These are phyloP conservation scores for Carpinus fangiana DNA, from an alignment of 306 rosid genomes.

Conservation along the genomic window DNA sequence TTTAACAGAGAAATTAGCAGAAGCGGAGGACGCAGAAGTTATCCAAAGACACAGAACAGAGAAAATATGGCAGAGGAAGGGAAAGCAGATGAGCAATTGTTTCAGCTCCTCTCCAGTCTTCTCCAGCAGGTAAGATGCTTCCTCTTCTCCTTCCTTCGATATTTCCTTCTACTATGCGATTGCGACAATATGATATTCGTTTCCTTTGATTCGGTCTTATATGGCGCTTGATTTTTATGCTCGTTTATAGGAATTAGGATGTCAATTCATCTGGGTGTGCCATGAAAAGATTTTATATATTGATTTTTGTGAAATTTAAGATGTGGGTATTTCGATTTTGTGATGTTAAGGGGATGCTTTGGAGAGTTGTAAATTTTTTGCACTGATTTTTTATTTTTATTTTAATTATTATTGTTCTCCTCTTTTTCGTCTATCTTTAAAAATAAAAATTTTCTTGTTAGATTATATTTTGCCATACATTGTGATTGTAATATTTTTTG, in stretches of 20 bases:
- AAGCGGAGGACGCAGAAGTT: neutral
- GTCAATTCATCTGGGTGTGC: slow-evolving; percentile 3
- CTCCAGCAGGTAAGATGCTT: slow-evolving; percentile 59
- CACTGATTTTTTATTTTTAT: slow-evolving; percentile 9
- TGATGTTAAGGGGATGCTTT: neutral
- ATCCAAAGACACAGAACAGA: neutral
- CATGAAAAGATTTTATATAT: neutral
- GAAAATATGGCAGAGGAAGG: slow-evolving; percentile 60
- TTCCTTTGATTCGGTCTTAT: neutral
- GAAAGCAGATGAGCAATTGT: slow-evolving; percentile 67
- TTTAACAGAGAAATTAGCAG: no score
- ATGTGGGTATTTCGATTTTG: slow-evolving; percentile 10
- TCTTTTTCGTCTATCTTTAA: neutral
- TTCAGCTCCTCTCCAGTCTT: slow-evolving; percentile 76
- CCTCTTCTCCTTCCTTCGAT: neutral
- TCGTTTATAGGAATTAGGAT: neutral
- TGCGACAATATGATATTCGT: neutral
- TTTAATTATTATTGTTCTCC: neutral
- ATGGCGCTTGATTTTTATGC: neutral
- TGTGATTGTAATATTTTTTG: neutral
- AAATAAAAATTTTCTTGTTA: neutral
- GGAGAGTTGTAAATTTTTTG: slow-evolving; percentile 14
- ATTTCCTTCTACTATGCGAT: neutral
- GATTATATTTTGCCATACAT: neutral
- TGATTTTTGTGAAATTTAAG: slow-evolving; percentile 9